phyloP scores from a whole-genome alignment of 352 stramenopile species.

The Phytophthora multivora region DNA sequence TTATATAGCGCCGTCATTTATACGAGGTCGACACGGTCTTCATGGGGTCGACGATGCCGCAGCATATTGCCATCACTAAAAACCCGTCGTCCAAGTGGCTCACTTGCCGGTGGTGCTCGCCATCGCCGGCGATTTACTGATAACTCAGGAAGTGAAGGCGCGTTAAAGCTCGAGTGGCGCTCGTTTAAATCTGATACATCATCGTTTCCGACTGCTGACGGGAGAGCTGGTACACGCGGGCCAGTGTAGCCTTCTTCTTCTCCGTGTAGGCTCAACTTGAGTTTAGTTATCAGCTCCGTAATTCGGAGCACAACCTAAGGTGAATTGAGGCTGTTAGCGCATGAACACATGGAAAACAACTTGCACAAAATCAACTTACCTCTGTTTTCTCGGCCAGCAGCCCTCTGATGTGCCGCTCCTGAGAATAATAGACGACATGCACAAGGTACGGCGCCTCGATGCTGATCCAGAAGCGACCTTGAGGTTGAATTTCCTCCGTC shows the following conservation, averaged over 20 bases:
- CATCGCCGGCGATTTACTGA: conserved; percentile 7
- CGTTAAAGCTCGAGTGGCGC: conserved; percentile 18
- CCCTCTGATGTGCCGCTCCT: conserved; percentile 63
- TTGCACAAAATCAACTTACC: conserved; percentile 30
- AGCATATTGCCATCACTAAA: conserved; percentile 31
- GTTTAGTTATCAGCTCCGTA: conserved; percentile 54
- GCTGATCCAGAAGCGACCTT: conserved; percentile 72
- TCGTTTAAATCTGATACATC: conserved; percentile 10
- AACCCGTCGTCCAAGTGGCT: conserved; percentile 27
- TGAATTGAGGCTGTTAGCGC: conserved; percentile 5
- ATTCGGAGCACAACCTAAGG: conserved; percentile 62
- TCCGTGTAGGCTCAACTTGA: conserved; percentile 39
- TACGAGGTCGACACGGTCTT: conserved; percentile 14
- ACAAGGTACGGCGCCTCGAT: conserved; percentile 69
- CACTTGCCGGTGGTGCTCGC: conserved; percentile 33
- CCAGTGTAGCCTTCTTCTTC: conserved; percentile 17
- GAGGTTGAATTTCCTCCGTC: conserved; percentile 33
- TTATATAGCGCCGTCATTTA: conserved; percentile 10
- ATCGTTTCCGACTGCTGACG: conserved; percentile 8
- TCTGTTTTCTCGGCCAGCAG: conserved; percentile 76
- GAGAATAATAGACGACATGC: conserved; percentile 80
- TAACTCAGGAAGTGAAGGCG: conserved; percentile 16
- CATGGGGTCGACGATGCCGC: conserved; percentile 27
- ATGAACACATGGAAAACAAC: not conserved
- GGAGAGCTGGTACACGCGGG: not conserved